Evolutionary conservation across 768 basidiomycete genomes (phyloP).

Genomic region (Pleurotus platypus): DNA sequence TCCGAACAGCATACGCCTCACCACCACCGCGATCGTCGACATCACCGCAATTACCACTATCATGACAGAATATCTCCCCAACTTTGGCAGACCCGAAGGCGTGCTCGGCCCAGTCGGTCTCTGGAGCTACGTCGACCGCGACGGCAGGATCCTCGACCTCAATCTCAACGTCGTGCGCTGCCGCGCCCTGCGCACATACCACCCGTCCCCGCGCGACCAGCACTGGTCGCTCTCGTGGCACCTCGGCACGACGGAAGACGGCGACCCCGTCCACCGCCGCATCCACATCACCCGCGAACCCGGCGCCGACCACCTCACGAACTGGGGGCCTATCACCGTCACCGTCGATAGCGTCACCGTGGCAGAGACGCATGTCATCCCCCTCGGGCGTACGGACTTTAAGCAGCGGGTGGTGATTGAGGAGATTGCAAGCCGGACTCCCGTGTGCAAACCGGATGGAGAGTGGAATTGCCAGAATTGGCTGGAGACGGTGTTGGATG

Average conservation of each 20-base stretch:
- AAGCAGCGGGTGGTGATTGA: slow-evolving; percentile 17
- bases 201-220: slow-evolving; percentile 1
- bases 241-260: slow-evolving; percentile 12
- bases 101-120: slow-evolving; percentile 1
- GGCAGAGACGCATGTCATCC: slow-evolving; percentile 5
- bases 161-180: slow-evolving; percentile 6
- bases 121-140: slow-evolving; percentile 5
- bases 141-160: slow-evolving; percentile 1
- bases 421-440: slow-evolving; percentile 15
- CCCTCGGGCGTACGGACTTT: slow-evolving; percentile 12
- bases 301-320: slow-evolving; percentile 19
- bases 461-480: slow-evolving; percentile 28
- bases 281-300: slow-evolving; percentile 17
- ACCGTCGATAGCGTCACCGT: slow-evolving; percentile 8
- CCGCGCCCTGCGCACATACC: not conserved
- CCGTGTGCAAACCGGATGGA: slow-evolving; percentile 20
- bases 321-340: slow-evolving; percentile 23
- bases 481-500: slow-evolving; percentile 12
- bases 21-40: not conserved
- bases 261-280: slow-evolving; percentile 15
- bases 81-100: slow-evolving; percentile 1
- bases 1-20: not conserved
- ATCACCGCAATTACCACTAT: not conserved
- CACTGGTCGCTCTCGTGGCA: slow-evolving; percentile 20
- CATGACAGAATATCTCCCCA: slow-evolving; percentile 6